These are phyloP conservation scores for Wickerhamiella nectarea DNA, from an alignment of 805 yeast species.

Conservation along the genomic window DNA sequence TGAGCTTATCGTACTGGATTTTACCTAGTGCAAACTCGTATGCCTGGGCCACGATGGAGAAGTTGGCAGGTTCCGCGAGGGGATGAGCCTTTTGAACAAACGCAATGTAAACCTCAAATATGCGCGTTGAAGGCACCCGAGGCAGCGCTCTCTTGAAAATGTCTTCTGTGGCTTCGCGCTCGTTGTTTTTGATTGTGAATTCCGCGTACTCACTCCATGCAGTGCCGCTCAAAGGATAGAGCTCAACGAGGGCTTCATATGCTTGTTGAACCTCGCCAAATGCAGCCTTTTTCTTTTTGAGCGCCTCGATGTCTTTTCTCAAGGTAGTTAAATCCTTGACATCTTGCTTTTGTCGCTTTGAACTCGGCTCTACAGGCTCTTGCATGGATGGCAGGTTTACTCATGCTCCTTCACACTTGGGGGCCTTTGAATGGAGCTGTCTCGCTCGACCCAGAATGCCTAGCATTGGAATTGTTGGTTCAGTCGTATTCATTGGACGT, in stretches of 20 bases:
- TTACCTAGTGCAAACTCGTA: conserved; percentile 67
- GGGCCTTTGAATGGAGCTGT: conserved; percentile 18
- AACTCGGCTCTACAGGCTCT: conserved; percentile 27
- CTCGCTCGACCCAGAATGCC: conserved; percentile 24
- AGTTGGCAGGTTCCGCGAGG: conserved; percentile 30
- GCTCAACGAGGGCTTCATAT: conserved; percentile 39
- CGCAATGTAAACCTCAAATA: conserved; percentile 67
- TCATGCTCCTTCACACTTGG: conserved; percentile 22
- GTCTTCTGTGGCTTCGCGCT: conserved; percentile 50
- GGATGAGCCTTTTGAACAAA: conserved; percentile 56
- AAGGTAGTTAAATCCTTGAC: neutral
- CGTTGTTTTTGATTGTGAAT: conserved; percentile 49
- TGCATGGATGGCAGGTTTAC: conserved; percentile 36
- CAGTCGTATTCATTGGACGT: conserved; percentile 10
- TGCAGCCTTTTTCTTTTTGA: conserved; percentile 40
- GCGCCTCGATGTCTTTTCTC: conserved; percentile 27
- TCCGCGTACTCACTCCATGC: conserved; percentile 68
- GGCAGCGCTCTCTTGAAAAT: conserved; percentile 53
- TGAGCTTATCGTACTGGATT: conserved; percentile 64
- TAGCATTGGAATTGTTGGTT: conserved; percentile 23
- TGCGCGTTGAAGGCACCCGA: conserved; percentile 44
- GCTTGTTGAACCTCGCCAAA: conserved; percentile 41
- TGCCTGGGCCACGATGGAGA: conserved; percentile 38
- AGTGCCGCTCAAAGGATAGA: conserved; percentile 54
- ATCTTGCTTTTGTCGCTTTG: neutral